phyloP scores from a whole-genome alignment of 2,329 filamentous ascomycete genomes.

The Mollisiaceae sp. region DNA sequence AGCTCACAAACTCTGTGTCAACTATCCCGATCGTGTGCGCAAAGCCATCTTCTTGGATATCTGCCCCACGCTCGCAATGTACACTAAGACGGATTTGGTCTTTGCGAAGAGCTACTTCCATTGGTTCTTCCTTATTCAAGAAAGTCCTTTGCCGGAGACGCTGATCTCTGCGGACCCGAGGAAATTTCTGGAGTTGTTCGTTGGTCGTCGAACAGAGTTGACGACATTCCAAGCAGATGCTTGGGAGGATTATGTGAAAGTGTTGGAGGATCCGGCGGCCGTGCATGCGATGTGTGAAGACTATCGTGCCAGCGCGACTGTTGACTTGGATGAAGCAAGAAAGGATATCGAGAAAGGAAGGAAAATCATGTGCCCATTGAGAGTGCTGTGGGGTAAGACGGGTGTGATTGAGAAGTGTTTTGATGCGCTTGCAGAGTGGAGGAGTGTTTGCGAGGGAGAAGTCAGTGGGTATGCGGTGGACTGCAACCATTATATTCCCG shows the following conservation, averaged over 20 bases:
- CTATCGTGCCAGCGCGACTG: constrained; percentile 56
- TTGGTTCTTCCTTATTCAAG: constrained; percentile 64
- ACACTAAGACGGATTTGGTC: constrained; percentile 47
- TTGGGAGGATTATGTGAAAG: constrained; percentile 26
- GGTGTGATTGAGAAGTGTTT: constrained; percentile 56
- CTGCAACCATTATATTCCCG: constrained; percentile 56
- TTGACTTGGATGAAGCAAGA: constrained; percentile 57
- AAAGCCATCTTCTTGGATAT: constrained; percentile 57
- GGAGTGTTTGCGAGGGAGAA: constrained; percentile 46
- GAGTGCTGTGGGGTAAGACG: constrained; percentile 56
- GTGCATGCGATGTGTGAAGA: constrained; percentile 60
- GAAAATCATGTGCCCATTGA: constrained; percentile 51
- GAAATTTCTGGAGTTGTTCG: constrained; percentile 47
- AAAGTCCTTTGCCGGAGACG: constrained; percentile 55
- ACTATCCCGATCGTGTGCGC: constrained; percentile 41
- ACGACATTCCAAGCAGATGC: not conserved
- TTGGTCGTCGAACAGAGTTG: constrained; percentile 24
- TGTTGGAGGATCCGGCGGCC: constrained; percentile 43
- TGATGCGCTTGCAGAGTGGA: constrained; percentile 57
- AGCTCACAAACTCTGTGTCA: constrained; percentile 58
- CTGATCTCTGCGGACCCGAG: constrained; percentile 47
- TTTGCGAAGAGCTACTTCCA: constrained; percentile 60
- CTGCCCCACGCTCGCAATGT: constrained; percentile 60
- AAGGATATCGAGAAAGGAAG: constrained; percentile 50
- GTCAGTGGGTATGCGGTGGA: constrained; percentile 51